These are phyloP conservation scores for Xylariales sp. DNA, from an alignment of 2,329 filamentous ascomycete genomes.

Conservation along the genomic window DNA sequence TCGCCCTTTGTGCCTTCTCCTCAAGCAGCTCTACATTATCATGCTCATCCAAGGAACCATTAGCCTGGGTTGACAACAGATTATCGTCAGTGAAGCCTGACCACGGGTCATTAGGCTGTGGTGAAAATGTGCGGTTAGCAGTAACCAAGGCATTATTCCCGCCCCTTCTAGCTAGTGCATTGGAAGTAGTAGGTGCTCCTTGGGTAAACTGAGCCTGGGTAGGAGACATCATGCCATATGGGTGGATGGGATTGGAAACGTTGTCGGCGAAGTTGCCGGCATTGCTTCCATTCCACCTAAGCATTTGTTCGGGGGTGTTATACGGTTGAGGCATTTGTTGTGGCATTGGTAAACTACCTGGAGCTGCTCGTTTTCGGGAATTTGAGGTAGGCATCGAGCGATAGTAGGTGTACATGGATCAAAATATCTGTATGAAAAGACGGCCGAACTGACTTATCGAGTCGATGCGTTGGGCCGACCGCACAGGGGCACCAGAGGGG, in stretches of 20 bases:
- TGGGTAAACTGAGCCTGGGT: conserved; percentile 51
- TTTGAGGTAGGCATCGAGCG: conserved; percentile 50
- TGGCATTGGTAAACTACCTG: conserved; percentile 48
- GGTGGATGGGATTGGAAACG: conserved; percentile 50
- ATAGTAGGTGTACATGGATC: conserved; percentile 48
- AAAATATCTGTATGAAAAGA: conserved; percentile 27
- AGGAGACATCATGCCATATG: conserved; percentile 47
- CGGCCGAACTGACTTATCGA: conserved; percentile 19
- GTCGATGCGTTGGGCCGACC: neutral
- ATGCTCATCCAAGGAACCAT: conserved; percentile 61
- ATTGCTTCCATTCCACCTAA: conserved; percentile 64
- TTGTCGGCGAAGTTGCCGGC: conserved; percentile 50
- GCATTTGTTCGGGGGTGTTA: conserved; percentile 60
- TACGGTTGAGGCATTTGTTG: conserved; percentile 58
- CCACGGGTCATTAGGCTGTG: conserved; percentile 52
- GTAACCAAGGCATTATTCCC: conserved; percentile 63
- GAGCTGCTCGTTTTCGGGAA: conserved; percentile 51
- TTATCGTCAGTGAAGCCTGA: conserved; percentile 57
- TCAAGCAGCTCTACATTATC: conserved; percentile 85
- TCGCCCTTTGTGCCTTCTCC: conserved; percentile 81
- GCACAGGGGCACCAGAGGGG: conserved; percentile 3
- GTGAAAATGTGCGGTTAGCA: conserved; percentile 45
- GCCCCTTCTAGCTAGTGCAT: conserved; percentile 64
- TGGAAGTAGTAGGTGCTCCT: conserved; percentile 54
- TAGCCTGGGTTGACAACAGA: conserved; percentile 53